These are phyloP conservation scores for Suhomyces sp. DNA, from an alignment of 805 yeast genomes.

Conservation along the genomic window DNA sequence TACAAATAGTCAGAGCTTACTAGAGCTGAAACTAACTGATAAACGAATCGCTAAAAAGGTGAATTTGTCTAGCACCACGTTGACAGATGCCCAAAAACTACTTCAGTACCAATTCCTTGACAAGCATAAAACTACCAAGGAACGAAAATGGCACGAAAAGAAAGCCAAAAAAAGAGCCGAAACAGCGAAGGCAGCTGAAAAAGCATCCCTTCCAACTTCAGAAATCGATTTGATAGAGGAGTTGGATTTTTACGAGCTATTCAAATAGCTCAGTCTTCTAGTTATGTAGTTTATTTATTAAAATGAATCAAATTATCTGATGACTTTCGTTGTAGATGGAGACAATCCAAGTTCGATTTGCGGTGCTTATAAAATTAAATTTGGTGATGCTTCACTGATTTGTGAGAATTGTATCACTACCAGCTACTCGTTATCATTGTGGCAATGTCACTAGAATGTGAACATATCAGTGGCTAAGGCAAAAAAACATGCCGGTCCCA, in stretches of 20 bases:
- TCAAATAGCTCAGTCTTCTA: not conserved
- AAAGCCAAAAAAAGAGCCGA: not conserved
- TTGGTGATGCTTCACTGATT: no score
- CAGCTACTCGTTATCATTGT: not conserved
- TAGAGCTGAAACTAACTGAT: not conserved
- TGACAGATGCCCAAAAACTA: not conserved
- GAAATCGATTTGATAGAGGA: not conserved
- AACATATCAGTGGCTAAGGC: not conserved
- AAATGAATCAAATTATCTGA: not conserved
- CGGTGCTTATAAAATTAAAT: no score
- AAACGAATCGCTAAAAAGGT: not conserved
- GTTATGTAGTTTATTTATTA: not conserved
- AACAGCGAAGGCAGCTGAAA: not conserved
- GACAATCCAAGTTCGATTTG: not conserved
- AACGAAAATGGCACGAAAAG: not conserved
- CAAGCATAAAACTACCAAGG: not conserved
- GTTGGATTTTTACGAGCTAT: not conserved
- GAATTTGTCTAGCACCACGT: not conserved
- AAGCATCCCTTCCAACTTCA: not conserved
- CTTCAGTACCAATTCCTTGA: not conserved
- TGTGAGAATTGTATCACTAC: not conserved
- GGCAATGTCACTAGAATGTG: not conserved
- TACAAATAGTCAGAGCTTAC: not conserved
- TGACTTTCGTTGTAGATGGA: not conserved
- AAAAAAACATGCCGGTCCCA: constrained; percentile 13